A percentile compares a stretch with the other conserved stretches of the same genome.
These are phyloP conservation scores for Trichoderma aggressivum DNA, from an alignment of 2,329 filamentous ascomycete genomes.

Conservation along the genomic window DNA sequence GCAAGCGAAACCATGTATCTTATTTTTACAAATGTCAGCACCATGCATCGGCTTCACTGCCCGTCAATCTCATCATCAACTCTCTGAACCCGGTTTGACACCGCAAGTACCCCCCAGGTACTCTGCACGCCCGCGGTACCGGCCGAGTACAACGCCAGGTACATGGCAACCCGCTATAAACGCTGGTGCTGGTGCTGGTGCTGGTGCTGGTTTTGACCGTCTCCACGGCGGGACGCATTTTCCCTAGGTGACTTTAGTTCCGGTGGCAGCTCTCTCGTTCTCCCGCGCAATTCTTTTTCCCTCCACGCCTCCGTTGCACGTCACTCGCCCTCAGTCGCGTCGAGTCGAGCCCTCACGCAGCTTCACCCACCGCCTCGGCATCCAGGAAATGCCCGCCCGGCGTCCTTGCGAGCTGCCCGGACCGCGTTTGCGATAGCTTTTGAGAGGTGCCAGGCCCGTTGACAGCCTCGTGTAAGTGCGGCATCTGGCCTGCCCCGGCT, in stretches of 20 bases:
- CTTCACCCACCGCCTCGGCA: conserved; percentile 19
- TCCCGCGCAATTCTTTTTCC: conserved; percentile 28
- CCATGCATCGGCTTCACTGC: background rate
- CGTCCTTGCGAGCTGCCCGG: conserved; percentile 7
- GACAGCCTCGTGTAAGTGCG: conserved; percentile 33
- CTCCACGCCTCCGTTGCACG: conserved; percentile 8
- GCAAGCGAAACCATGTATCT: background rate
- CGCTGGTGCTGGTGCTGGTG: conserved; percentile 6
- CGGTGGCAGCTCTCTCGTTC: conserved; percentile 19
- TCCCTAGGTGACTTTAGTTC: conserved; percentile 14
- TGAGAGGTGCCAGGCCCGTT: background rate
- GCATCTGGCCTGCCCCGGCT: background rate
- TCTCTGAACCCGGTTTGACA: too few relatives aligned
- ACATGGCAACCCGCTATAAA: conserved; percentile 6
- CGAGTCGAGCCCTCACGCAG: conserved; percentile 29
- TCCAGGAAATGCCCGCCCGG: conserved; percentile 1
- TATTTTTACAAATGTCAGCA: background rate
- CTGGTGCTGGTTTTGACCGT: too few relatives aligned
- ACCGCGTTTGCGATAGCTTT: conserved; percentile 18
- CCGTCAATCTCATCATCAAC: background rate
- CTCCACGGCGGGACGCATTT: conserved; percentile 16
- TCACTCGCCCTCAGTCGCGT: conserved; percentile 26
- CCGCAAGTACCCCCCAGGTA: background rate
- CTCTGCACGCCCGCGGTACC: background rate
- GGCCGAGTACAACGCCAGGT: background rate